Conservation (phyloP, 805 yeast species). For the Pichia exigua region DNA sequence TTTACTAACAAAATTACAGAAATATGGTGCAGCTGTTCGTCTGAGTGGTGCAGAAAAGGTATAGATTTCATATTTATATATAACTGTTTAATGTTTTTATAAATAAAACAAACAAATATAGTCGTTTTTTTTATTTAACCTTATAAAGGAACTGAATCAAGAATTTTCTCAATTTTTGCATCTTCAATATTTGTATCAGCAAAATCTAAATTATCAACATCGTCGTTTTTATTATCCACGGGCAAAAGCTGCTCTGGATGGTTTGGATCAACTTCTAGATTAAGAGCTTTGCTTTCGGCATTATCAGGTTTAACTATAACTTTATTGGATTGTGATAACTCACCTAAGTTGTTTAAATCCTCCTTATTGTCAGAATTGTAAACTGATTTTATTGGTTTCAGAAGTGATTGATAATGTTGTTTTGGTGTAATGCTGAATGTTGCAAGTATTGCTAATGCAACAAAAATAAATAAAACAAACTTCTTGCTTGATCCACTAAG, state of each 20-base stretch:
- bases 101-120: background rate
- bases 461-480: constrained; percentile 1
- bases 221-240: background rate
- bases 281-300: background rate
- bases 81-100: background rate
- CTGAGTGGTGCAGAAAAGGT: constrained; percentile 84
- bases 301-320: constrained; percentile 4
- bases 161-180: constrained; percentile 1
- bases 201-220: background rate
- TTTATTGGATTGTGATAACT: constrained; percentile 4
- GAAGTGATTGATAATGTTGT: background rate
- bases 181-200: background rate
- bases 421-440: constrained; percentile 11
- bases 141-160: constrained; percentile 3
- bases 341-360: background rate
- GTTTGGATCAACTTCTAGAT: background rate
- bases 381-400: background rate
- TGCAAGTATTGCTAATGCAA: constrained; percentile 7
- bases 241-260: constrained; percentile 3
- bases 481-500: constrained; percentile 2
- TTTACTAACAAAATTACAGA: constrained; percentile 86
- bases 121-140: background rate
- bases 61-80: constrained; percentile 6
- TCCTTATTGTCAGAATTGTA: background rate
- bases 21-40: constrained; percentile 95